Base-by-base conservation (phyloP, 768 basidiomycete genomes). In the Termitomyces sp. region DNA sequence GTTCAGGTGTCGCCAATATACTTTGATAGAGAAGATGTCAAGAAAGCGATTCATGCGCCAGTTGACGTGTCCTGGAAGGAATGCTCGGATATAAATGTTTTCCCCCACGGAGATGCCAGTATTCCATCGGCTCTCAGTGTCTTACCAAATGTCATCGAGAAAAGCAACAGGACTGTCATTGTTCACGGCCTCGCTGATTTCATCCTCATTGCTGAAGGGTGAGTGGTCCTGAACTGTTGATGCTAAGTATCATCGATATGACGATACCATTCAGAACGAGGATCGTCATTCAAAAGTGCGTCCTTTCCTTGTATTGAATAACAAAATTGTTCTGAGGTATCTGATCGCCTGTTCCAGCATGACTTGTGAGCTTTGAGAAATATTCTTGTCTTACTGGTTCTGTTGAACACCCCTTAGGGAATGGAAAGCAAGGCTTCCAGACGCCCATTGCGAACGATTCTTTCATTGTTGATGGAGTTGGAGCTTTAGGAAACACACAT, bases 151-250 rank as follows among this genome's bases (percentile, higher is more conserved):
- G 88, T 89, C 55, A 91, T 92, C 55, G 87, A 89, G 71, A 89
- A 88, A 76, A 89, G 76, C 68, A 73, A 81, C 55, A 76, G 87
- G 53, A 81, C 77, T 2, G 86, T 91, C 15, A 85, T 91, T 55
- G 77, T 84, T 5, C 89, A 92, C 54, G 89, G 89, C 0, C 74
- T 89, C 52, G 86, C 82, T 0, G 89, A 92, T 69, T 91, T 83
- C 65, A 78, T 88, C 58, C 73, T 88, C 36, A 89, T 91, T 52
- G 82, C 88, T 11, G 85, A 89, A 61, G 90, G 89, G 86, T 87
- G 61, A 58, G 81, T 69, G 6, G 16, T 42, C 22, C 33, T 24
- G 2, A 16, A 7, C 41, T 34, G 27, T 53, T 18, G 18, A 27
- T 31, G 36, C 13, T 0, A 4, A 39, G 13, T 18, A 22, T 50